Evolutionary conservation across 164 flowering plant genomes (phyloP).

Genomic region (Piper longum): DNA sequence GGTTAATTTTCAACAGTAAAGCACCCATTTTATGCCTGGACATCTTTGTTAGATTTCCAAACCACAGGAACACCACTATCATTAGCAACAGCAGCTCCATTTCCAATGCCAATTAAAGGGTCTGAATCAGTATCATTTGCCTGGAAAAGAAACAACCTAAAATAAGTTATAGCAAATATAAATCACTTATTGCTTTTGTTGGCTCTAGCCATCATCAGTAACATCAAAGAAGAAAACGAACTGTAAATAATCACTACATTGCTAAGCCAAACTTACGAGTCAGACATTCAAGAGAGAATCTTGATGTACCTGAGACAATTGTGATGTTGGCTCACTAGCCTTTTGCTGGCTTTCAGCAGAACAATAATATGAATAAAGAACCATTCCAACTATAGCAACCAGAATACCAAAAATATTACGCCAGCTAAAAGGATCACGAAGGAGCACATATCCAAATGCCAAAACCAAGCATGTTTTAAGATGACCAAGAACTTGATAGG

Average conservation of each 20-base stretch:
- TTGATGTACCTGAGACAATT: constrained; percentile 48
- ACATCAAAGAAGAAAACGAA: background rate
- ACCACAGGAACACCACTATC: constrained; percentile 39
- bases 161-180: background rate
- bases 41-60: constrained; percentile 69
- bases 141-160: constrained; percentile 19
- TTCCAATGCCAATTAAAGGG: constrained; percentile 50
- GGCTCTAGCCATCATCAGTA: background rate
- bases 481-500: constrained; percentile 95
- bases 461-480: constrained; percentile 84
- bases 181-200: no score
- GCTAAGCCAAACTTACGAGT: no score
- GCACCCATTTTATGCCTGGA: constrained; percentile 41
- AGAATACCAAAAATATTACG: constrained; percentile 75
- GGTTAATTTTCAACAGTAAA: background rate
- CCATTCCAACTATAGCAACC: constrained; percentile 82
- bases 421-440: constrained; percentile 85
- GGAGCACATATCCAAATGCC: constrained; percentile 84
- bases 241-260: no score
- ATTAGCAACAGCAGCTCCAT: constrained; percentile 27
- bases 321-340: constrained; percentile 41
- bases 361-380: constrained; percentile 73
- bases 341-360: constrained; percentile 61
- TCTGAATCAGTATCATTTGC: constrained; percentile 64
- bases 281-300: background rate